phyloP scores from a whole-genome alignment of 2,329 filamentous ascomycete species.

The Rhinocladiella similis region DNA sequence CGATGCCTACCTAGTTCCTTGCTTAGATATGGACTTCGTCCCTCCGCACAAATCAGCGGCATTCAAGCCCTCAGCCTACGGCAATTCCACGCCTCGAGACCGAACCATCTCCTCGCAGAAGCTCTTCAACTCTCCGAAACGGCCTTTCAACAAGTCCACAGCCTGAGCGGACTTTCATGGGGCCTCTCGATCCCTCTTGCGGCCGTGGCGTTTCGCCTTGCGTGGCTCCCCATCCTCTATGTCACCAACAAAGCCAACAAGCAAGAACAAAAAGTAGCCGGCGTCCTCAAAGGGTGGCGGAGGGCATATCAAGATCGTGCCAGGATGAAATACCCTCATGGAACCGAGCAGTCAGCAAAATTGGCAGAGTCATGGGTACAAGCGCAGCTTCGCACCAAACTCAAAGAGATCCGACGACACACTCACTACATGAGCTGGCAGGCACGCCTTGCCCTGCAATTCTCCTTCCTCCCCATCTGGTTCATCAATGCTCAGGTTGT shows the following conservation, averaged over 20 bases:
- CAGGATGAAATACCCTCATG: conserved; percentile 8
- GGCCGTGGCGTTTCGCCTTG: conserved; percentile 51
- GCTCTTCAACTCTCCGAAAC: conserved; percentile 15
- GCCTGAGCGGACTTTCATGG: conserved; percentile 53
- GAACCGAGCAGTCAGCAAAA: conserved; percentile 9
- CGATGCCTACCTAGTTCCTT: neutral
- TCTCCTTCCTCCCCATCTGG: conserved; percentile 24
- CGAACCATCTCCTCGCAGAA: conserved; percentile 30
- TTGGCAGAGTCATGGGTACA: conserved; percentile 18
- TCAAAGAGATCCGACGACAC: conserved; percentile 28
- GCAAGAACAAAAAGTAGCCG: conserved; percentile 43
- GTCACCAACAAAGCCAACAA: conserved; percentile 39
- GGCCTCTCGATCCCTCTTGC: conserved; percentile 55
- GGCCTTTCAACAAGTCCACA: conserved; percentile 45
- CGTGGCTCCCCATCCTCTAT: conserved; percentile 51
- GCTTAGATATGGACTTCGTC: neutral
- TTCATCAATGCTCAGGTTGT: conserved; percentile 21
- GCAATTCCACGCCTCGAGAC: conserved; percentile 52
- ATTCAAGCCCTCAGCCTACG: neutral
- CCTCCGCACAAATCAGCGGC: neutral
- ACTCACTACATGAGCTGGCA: conserved; percentile 1
- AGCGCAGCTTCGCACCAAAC: conserved; percentile 15
- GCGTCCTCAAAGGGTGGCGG: conserved; percentile 43
- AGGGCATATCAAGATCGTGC: conserved; percentile 27
- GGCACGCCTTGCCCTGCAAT: conserved; percentile 3